Base-by-base conservation (phyloP, 768 basidiomycete species). In the Psilocybe azurescens region DNA sequence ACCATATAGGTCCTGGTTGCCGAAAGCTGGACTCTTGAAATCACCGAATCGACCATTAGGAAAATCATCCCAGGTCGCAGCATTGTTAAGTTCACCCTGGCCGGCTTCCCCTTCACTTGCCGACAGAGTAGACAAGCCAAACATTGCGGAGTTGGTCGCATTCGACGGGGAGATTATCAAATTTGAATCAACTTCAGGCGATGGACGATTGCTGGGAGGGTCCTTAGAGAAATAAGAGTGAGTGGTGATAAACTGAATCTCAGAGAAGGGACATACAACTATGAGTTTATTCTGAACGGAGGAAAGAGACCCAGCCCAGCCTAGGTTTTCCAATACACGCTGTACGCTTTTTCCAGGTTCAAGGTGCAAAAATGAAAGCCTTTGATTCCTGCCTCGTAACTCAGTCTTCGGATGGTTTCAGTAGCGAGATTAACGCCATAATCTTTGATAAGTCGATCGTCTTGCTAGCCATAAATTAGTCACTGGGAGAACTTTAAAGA, bases 11-110 rank as follows among this genome's bases (percentile, higher is more conserved):
- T 89, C 89, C 69, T 86, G 87, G 36, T 81, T 79, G 50, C 97
- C 97, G 67, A 91, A 99, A 0, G 97, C 97, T 20, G 97, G 97
- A 78, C 94, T 97, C 70, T 97, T 93, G 72, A 91, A 93, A 74
- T 99, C 97, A 63, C 97, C 97, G 74, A 98, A 99, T 9, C 97
- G 90, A 38, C 97, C 97, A 72, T 99, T 99, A 6, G 97, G 97
- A 73, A 98, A 99, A 70, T 99, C 97, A 69, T 95, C 93, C 93
- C 93, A 95, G 18, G 86, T 87, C 1, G 89, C 83, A 0, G 90
- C 90, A 65, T 89, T 85, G 69, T 90, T 93, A 6, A 89, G 77
- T 64, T 93, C 92, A 5, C 90, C 91, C 48, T 85, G 83, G 29
- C 90, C 88, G 4, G 79, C 84, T 63, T 91, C 90, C 0, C 71